Evolutionary conservation across 1,284 basidiomycete species (phyloP), one percentile per base, ranked within the genome.

Genomic region (Cystobasidiaceae sp.): DNA sequence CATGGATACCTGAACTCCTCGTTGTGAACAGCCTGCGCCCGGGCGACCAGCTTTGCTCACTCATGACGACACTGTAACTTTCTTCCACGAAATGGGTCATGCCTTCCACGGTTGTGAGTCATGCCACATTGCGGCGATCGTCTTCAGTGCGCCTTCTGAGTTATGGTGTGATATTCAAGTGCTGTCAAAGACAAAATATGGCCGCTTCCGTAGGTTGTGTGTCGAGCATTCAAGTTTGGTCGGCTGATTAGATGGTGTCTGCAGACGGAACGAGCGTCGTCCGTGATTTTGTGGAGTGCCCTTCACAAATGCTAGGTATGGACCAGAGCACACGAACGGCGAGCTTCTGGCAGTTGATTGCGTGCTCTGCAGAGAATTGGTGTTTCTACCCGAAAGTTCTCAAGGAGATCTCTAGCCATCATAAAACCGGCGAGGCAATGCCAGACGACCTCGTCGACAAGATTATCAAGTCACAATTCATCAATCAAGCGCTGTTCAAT

Each of bases 401-500:
- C 7, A 80, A 84, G 69, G 79, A 81, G 69, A 87, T 91, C 82
- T 89, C 86, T 1, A 85, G 83, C 70, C 89, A 91, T 74, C 88
- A 85, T 73, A 78, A 88, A 76, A 87, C 84, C 3, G 81, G 87
- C 72, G 79, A 87, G 72, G 82, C 85, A 0, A 79, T 92, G n/a
- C 83, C 85, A 3, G 76, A 83, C 2, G 86, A 87, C n/a, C 77
- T 89, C 46, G 89, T 92, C 68, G 79, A 84, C 44, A 89, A 87
- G 77, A 82, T 91, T 64, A 82, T 91, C 71, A 83, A 87, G 75
- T 88, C 87, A 72, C 87, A 87, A 67, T 87, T 88, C 69, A 84
- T 89, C 69, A 88, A 89, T 67, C 82, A 89, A 46, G 89, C 88
- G 1, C 75, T 91, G 33, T 87, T 84, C 77, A 88, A 88, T 77